Evolutionary conservation across 1,284 basidiomycete genomes (phyloP).

Genomic region (Porodaedalea pini): DNA sequence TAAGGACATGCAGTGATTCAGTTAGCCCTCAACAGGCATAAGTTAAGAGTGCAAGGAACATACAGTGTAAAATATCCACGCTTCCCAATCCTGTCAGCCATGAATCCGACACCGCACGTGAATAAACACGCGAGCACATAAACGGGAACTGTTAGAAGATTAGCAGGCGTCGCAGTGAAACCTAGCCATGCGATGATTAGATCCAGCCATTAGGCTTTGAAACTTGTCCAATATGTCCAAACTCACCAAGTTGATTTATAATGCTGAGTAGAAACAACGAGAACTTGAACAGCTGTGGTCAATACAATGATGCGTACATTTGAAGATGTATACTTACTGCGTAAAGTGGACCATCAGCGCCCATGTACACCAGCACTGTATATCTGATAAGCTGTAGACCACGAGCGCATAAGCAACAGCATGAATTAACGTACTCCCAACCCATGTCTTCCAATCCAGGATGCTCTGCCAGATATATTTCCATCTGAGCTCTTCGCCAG

Average conservation of each 20-base stretch:
- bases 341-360: constrained; percentile 42
- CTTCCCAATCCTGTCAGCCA: constrained; percentile 56
- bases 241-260: constrained; percentile 15
- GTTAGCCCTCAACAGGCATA: not conserved
- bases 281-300: constrained; percentile 17
- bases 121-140: constrained; percentile 63
- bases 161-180: constrained; percentile 67
- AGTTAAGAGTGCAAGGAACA: constrained; percentile 25
- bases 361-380: constrained; percentile 28
- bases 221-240: not conserved
- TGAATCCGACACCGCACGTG: constrained; percentile 60
- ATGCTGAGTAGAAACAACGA: constrained; percentile 24
- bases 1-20: constrained; percentile 19
- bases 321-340: constrained; percentile 22
- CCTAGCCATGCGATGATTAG: constrained; percentile 36
- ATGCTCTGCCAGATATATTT: constrained; percentile 61
- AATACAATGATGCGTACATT: not conserved
- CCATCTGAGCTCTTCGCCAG: constrained; percentile 59
- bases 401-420: constrained; percentile 6
- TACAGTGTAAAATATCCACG: constrained; percentile 64
- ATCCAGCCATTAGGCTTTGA: not conserved
- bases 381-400: not conserved
- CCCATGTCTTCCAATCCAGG: constrained; percentile 72
- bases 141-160: constrained; percentile 68
- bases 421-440: constrained; percentile 44